Evolutionary conservation across 192 early-diverging fungal species (phyloP).

Genomic region (Lobosporangium transversale): DNA sequence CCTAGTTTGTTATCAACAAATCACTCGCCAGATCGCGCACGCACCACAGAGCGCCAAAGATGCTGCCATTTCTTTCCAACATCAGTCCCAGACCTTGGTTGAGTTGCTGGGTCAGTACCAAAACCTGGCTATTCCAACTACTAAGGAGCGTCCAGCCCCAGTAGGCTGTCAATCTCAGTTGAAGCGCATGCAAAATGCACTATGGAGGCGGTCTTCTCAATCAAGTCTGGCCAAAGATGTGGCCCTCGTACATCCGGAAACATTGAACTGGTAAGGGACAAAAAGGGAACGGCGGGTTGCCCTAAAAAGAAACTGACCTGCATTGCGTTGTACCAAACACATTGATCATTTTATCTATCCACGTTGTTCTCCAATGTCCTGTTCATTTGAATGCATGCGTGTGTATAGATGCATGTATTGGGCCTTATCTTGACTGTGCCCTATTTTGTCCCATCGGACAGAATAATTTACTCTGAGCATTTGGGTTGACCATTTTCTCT

Average conservation of each 20-base stretch:
- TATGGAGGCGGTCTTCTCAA: slow-evolving; percentile 44
- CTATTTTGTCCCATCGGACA: background rate
- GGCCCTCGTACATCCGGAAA: slow-evolving; percentile 41
- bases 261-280: slow-evolving; percentile 45
- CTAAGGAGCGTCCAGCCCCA: slow-evolving; percentile 38
- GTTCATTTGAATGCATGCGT: too few species aligned
- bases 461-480: too few species aligned
- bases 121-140: slow-evolving; percentile 26
- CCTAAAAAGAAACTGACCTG: background rate
- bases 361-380: background rate
- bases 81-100: slow-evolving; percentile 38
- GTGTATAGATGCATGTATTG: background rate
- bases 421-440: background rate
- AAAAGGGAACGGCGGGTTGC: background rate
- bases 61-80: slow-evolving; percentile 46
- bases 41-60: slow-evolving; percentile 41
- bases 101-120: slow-evolving; percentile 35
- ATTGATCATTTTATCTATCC: background rate
- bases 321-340: background rate
- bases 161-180: slow-evolving; percentile 38
- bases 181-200: slow-evolving; percentile 48
- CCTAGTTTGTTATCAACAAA: slow-evolving; percentile 51
- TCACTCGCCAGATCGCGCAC: slow-evolving; percentile 49
- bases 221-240: slow-evolving; percentile 47
- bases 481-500: too few species aligned